Conservation (phyloP, 768 basidiomycete species). For the Termitomyces bulborhizus region DNA sequence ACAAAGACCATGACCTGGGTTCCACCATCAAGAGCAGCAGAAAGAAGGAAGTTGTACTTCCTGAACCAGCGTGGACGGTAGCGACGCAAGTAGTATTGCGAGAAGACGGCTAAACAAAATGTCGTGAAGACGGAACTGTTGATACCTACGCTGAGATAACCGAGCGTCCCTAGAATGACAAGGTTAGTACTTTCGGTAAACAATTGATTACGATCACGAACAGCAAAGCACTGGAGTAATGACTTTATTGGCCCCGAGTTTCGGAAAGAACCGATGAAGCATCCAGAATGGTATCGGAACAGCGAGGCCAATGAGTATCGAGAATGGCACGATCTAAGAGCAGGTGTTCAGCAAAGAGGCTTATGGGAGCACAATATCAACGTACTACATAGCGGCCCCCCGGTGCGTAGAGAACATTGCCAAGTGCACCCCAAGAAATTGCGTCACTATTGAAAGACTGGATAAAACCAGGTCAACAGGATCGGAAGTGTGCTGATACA, state of each 20-base stretch:
- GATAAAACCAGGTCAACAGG: constrained; percentile 3
- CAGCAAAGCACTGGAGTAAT: constrained; percentile 31
- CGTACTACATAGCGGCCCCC: constrained; percentile 36
- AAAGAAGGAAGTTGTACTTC: constrained; percentile 47
- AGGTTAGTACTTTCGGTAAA: not conserved
- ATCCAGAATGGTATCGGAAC: constrained; percentile 49
- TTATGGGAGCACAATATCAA: not conserved
- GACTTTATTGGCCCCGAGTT: constrained; percentile 37
- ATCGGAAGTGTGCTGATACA: not conserved
- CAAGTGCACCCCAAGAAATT: constrained; percentile 51
- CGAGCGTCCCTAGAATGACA: constrained; percentile 18
- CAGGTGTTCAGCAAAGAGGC: not conserved
- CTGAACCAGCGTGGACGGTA: constrained; percentile 41
- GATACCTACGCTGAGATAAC: constrained; percentile 49
- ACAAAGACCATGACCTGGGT: constrained; percentile 42
- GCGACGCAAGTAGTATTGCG: constrained; percentile 35
- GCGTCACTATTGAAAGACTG: constrained; percentile 46
- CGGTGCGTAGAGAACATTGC: constrained; percentile 37
- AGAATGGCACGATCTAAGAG: constrained; percentile 32
- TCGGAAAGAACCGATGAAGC: constrained; percentile 39
- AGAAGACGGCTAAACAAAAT: constrained; percentile 39
- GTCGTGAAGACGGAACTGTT: constrained; percentile 46
- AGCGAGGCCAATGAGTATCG: constrained; percentile 38
- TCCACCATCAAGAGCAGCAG: constrained; percentile 48
- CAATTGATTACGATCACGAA: constrained; percentile 13